Base-by-base conservation (phyloP, 306 rosid species). In the Rosa rugosa region DNA sequence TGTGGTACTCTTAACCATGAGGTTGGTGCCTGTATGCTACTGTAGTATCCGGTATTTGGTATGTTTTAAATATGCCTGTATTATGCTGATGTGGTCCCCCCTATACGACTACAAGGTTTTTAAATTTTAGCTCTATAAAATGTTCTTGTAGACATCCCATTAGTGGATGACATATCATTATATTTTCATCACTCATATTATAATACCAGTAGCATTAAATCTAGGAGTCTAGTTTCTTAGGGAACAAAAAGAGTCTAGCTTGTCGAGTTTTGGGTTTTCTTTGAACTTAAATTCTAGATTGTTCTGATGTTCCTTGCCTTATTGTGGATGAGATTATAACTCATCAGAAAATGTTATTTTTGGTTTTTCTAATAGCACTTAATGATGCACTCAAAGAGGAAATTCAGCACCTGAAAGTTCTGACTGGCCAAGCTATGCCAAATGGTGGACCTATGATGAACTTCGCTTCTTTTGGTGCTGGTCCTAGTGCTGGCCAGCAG, bases 301-400 rank as follows among this genome's bases (percentile, higher is more conserved):
- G 69, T 69, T 45, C 17, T 16, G 27, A 4, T 62, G 18, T 12
- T 64, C 12, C 45, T 8, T n/a, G 6, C 42, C 18, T 25, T 73
- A 11, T 4, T 40, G 16, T 4, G 40, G 46, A 40, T 74, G 41
- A 42, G 31, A 59, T 16, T 5, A 31, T 59, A n/a, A 75, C 70
- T 59, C 4, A 13, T 25, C 2, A 4, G 34, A 59, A 36, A n/a
- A 22, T 73, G 1, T 13, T 22, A 11, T 45, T 34, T 23, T 77
- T 57, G 20, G 38, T 53, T 53, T 31, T 80, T 71, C 22, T 78
- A 73, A 83, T 85, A 92, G 98, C 97, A 76, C 77, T 94, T 69
- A 92, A 94, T 56, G 98, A 91, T n/a, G 93, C 98, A 23, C 81
- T 94, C 71, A 94, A 92, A 77, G 97, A 94, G 79, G 98, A 94